These are phyloP conservation scores for Pulveroboletus frians DNA, from an alignment of 768 basidiomycete genomes.

Conservation along the genomic window DNA sequence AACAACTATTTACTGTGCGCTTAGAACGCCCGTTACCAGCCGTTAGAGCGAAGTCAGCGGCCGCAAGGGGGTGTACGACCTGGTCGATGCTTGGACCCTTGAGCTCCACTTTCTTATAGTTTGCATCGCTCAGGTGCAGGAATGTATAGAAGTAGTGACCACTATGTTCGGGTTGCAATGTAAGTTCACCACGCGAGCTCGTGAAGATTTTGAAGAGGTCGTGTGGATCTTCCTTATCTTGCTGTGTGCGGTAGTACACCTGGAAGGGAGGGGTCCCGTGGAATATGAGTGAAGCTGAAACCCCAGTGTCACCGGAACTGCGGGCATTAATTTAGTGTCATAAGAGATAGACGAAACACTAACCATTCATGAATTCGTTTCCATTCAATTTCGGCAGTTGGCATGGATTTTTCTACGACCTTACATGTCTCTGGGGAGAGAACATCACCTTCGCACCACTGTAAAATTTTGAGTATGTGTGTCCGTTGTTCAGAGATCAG, in stretches of 20 bases:
- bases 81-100: conserved; percentile 78
- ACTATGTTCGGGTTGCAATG: conserved; percentile 80
- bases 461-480: conserved; percentile 4
- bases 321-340: conserved; percentile 1
- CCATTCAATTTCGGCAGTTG: conserved; percentile 83
- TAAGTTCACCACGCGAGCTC: conserved; percentile 73
- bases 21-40: conserved; percentile 41
- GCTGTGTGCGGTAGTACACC: conserved; percentile 71
- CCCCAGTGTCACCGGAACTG: conserved; percentile 89
- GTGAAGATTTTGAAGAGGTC: conserved; percentile 58
- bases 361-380: conserved; percentile 89
- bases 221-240: conserved; percentile 58
- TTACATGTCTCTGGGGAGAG: conserved; percentile 76
- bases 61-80: conserved; percentile 83
- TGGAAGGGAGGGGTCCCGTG: conserved; percentile 88
- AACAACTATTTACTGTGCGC: conserved; percentile 68
- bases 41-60: conserved; percentile 60
- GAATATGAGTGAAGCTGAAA: conserved; percentile 79
- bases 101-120: conserved; percentile 75
- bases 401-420: conserved; percentile 70
- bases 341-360: not conserved
- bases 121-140: conserved; percentile 70
- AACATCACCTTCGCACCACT: conserved; percentile 79
- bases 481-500: not conserved
- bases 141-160: conserved; percentile 88